Evolutionary conservation across 2,329 filamentous ascomycete species (phyloP).

Genomic region (Bipolaris bicolor): DNA sequence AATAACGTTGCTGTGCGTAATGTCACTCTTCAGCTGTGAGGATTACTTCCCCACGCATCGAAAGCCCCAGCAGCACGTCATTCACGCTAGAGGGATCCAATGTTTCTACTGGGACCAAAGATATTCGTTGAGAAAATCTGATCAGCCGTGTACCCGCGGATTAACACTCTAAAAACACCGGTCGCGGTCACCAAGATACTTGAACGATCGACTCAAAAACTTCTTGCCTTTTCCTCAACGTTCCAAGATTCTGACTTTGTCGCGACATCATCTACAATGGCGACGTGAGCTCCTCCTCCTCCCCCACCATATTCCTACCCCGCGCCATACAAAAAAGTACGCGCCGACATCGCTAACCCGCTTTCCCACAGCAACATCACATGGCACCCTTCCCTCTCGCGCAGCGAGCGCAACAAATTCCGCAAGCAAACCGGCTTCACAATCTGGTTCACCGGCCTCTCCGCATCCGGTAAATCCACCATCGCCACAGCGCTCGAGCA

Average conservation of each 20-base stretch:
- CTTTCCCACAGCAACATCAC: slow-evolving; percentile 74
- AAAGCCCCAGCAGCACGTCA: slow-evolving; percentile 32
- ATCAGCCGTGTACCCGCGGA: slow-evolving; percentile 17
- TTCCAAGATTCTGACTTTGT: background rate
- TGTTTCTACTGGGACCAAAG: slow-evolving; percentile 16
- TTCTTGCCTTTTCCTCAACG: background rate
- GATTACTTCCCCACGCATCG: slow-evolving; percentile 20
- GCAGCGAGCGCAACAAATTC: slow-evolving; percentile 73
- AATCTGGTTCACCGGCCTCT: slow-evolving; percentile 97
- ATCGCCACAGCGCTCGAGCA: slow-evolving; percentile 96
- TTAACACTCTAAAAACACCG: slow-evolving; percentile 11
- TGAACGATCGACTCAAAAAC: slow-evolving; percentile 3
- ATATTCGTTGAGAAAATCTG: slow-evolving; percentile 12
- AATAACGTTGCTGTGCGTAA: background rate
- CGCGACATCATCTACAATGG: slow-evolving; percentile 30
- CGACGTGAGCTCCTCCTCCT: slow-evolving; percentile 46
- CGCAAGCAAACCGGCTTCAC: slow-evolving; percentile 90
- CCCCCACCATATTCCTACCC: slow-evolving; percentile 25
- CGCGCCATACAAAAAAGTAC: too few relatives aligned
- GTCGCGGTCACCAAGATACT: background rate
- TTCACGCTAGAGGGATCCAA: slow-evolving; percentile 36
- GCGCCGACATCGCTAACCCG: slow-evolving; percentile 17
- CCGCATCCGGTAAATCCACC: slow-evolving; percentile 95
- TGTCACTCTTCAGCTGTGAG: slow-evolving; percentile 7
- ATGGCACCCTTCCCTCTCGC: slow-evolving; percentile 83